Evolutionary conservation across 2,329 filamentous ascomycete genomes (phyloP), one percentile per base, ranked within the genome.

Genomic region (Arachnomyces sp.): DNA sequence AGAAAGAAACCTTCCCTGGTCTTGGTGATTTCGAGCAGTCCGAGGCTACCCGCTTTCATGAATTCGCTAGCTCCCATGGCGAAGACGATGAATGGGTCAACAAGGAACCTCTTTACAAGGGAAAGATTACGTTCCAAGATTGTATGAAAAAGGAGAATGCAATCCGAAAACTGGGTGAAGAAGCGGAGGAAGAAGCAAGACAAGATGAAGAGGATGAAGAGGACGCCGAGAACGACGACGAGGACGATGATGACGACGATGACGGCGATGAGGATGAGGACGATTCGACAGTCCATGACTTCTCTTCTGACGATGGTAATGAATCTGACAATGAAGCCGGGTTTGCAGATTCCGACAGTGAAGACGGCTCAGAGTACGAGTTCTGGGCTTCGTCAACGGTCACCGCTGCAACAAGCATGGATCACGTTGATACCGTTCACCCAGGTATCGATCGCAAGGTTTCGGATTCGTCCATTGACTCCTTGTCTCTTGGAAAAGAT

Each of bases 11-110:
- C 55, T 6, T 46, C 21, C 57, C 54, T 38, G 62, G 63, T 11
- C 44, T 65, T 14, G 61, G 61, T 21, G 59, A 61, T 37, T 65
- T 66, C 30, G 57, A 66, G 42, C 58, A 60, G 31, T 66, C 63
- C 3, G 65, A 67, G 47, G 63, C 61, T 2, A 66, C 62, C 28
- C 58, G 64, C 36, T 96, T 95, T 57, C 86, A 95, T 59, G 90
- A 95, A 55, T 96, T 96, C 60, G 90, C 86, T 32, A 88, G 84
- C 57, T 88, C 86, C 36, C 74, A 80, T 43, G 73, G 83, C 31
- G 79, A 86, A 43, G 84, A 92, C 46, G 89, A 95, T 43, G 89
- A 95, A 53, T 98, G 92, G 92, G 86, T 93, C 21, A 79, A 83
- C 41, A 82, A 86, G 53, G 71, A 77, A 28, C 72, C 75, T 6